Percentiles rank a stretch among this genome's conserved stretches.
phyloP scores from a whole-genome alignment of 2,329 filamentous ascomycete species.

The Pseudocercospora macadamiae region DNA sequence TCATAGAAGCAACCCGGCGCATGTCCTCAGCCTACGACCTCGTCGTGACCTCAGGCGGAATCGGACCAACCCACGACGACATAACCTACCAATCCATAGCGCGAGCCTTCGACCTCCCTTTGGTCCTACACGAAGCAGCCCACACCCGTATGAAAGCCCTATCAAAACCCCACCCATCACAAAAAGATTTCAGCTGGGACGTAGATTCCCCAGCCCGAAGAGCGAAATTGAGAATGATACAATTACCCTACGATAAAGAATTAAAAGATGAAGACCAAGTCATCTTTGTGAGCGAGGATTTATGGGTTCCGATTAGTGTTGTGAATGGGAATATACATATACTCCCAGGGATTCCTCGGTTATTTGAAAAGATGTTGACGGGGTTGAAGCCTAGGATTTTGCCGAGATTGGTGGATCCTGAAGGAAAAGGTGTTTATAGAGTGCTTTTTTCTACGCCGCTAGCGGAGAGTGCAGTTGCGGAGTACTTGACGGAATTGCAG shows the following conservation, averaged over 20 bases:
- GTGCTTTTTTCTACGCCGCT: conserved; percentile 85
- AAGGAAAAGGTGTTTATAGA: conserved; percentile 77
- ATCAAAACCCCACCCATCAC: conserved; percentile 71
- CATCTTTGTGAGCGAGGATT: conserved; percentile 74
- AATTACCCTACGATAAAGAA: conserved; percentile 76
- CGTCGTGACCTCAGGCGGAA: conserved; percentile 92
- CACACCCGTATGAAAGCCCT: conserved; percentile 82
- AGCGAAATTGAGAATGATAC: conserved; percentile 88
- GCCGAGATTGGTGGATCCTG: conserved; percentile 74
- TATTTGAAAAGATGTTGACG: conserved; percentile 80
- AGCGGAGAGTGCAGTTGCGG: conserved; percentile 81
- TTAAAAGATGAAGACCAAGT: conserved; percentile 67
- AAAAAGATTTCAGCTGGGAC: conserved; percentile 79
- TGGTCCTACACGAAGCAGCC: conserved; percentile 76
- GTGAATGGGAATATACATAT: conserved; percentile 95
- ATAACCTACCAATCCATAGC: conserved; percentile 96
- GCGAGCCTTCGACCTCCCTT: conserved; percentile 77
- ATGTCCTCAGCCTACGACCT: conserved; percentile 93
- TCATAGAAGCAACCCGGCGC: conserved; percentile 80
- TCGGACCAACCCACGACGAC: conserved; percentile 96
- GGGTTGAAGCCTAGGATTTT: conserved; percentile 72
- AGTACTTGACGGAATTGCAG: conserved; percentile 79
- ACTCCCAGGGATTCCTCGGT: conserved; percentile 80
- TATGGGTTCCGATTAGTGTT: conserved; percentile 88
- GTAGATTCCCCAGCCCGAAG: conserved; percentile 74